Evolutionary conservation across 768 basidiomycete species (phyloP).

Genomic region (Leucogyrophana mollusca): DNA sequence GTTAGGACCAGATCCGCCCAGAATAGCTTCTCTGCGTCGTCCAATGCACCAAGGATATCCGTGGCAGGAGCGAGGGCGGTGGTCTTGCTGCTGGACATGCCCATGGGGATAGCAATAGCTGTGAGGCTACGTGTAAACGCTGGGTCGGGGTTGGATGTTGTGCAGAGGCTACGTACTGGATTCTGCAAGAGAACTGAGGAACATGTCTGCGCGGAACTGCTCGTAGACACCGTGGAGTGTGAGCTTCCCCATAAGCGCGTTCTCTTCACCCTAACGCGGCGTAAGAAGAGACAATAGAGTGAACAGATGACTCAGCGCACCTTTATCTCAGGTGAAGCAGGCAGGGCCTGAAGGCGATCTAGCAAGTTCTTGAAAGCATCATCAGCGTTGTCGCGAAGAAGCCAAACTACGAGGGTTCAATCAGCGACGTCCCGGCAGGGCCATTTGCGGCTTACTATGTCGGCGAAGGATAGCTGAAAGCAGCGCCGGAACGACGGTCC

Average conservation of each 20-base stretch:
- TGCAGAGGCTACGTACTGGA: slow-evolving; percentile 62
- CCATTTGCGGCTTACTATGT: slow-evolving; percentile 69
- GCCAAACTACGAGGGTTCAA: slow-evolving; percentile 64
- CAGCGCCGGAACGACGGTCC: slow-evolving; percentile 59
- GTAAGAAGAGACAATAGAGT: neutral
- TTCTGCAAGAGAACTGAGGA: slow-evolving; percentile 86
- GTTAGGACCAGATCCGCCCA: slow-evolving; percentile 60
- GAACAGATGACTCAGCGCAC: slow-evolving; percentile 31
- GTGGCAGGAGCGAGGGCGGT: slow-evolving; percentile 41
- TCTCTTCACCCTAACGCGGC: slow-evolving; percentile 65
- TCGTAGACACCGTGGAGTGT: slow-evolving; percentile 75
- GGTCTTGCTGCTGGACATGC: slow-evolving; percentile 52
- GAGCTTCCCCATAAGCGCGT: slow-evolving; percentile 72
- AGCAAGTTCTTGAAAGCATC: slow-evolving; percentile 54
- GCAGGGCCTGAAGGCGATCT: slow-evolving; percentile 54
- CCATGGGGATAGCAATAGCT: slow-evolving; percentile 87
- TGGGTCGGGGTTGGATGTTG: neutral
- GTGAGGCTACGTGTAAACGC: slow-evolving; percentile 10
- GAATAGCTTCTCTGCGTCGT: slow-evolving; percentile 68
- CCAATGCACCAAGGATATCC: slow-evolving; percentile 60
- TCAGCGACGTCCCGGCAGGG: too few relatives aligned
- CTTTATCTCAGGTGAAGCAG: slow-evolving; percentile 56
- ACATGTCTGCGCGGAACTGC: slow-evolving; percentile 82
- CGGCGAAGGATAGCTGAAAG: slow-evolving; percentile 62
- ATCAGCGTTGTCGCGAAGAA: slow-evolving; percentile 55